A percentile compares a stretch with the other conserved stretches of the same genome.
Conservation (phyloP, 192 early-diverging fungal genomes). For the Coemansia sp. region DNA sequence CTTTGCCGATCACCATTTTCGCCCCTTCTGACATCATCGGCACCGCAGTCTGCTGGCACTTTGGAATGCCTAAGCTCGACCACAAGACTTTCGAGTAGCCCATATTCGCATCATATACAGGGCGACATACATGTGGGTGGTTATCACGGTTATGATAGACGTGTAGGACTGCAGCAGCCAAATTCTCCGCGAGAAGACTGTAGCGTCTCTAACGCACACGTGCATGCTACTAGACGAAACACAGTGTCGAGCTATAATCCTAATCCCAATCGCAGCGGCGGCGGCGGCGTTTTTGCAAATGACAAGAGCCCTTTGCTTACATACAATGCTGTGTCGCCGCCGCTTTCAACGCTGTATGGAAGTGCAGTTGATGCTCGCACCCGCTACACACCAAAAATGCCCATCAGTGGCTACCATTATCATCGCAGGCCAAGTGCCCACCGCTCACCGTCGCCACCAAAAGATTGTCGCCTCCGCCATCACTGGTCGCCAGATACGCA, state of each 20-base stretch:
- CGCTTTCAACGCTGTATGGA: not conserved
- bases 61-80: too few species aligned
- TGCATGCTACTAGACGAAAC: conserved; percentile 4
- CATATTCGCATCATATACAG: too few species aligned
- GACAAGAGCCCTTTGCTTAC: not conserved
- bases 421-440: conserved; percentile 1
- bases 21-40: too few species aligned
- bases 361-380: conserved; percentile 14
- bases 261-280: not conserved
- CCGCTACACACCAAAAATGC: conserved; percentile 20
- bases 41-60: too few species aligned
- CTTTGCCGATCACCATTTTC: too few species aligned
- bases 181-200: too few species aligned
- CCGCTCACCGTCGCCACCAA: conserved; percentile 9
- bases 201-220: not conserved
- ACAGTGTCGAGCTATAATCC: conserved; percentile 7
- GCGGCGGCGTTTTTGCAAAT: conserved; percentile 1
- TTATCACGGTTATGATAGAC: too few species aligned
- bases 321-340: conserved; percentile 4
- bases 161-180: too few species aligned
- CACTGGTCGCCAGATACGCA: not conserved
- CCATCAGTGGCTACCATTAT: conserved; percentile 6
- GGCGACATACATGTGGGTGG: too few species aligned
- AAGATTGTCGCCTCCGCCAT: not conserved
- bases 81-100: too few species aligned